Conservation (phyloP, 2,329 filamentous ascomycete genomes). For the Aspergillus pseudotamarii region DNA sequence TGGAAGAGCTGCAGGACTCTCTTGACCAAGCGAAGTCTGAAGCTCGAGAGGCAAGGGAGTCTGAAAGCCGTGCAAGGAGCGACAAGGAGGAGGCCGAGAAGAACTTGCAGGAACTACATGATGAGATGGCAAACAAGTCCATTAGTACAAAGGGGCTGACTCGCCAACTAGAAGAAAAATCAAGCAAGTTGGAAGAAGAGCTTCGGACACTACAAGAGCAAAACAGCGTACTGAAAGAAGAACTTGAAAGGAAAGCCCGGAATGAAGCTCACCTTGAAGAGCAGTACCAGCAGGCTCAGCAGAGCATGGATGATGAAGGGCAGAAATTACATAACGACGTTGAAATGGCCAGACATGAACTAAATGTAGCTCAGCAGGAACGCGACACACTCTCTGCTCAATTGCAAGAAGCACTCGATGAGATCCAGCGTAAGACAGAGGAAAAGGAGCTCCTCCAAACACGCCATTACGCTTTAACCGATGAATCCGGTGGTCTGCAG, state of each 20-base stretch:
- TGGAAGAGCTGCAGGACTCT: constrained; percentile 48
- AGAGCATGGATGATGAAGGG: constrained; percentile 42
- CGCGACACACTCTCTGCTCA: constrained; percentile 46
- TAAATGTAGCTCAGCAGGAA: constrained; percentile 49
- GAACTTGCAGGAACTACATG: constrained; percentile 65
- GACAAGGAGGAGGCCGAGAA: constrained; percentile 55
- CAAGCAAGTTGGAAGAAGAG: constrained; percentile 67
- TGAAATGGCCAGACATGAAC: constrained; percentile 46
- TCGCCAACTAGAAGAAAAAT: constrained; percentile 73
- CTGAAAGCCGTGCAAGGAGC: constrained; percentile 53
- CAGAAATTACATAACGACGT: constrained; percentile 47
- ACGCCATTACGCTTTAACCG: constrained; percentile 67
- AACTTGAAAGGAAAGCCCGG: constrained; percentile 48
- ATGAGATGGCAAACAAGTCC: constrained; percentile 79
- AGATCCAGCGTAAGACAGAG: constrained; percentile 59
- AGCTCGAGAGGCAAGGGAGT: constrained; percentile 47
- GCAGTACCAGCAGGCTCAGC: constrained; percentile 44
- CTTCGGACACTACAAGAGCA: constrained; percentile 56
- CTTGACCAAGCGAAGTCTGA: constrained; percentile 43
- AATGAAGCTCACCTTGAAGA: constrained; percentile 55
- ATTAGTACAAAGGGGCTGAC: constrained; percentile 73
- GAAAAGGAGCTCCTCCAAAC: constrained; percentile 72
- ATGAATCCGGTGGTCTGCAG: constrained; percentile 69
- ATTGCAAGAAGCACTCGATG: constrained; percentile 60
- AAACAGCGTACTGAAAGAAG: constrained; percentile 45